phyloP scores from a whole-genome alignment of 2,329 filamentous ascomycete species.

The Magnaporthiopsis rhizophila region DNA sequence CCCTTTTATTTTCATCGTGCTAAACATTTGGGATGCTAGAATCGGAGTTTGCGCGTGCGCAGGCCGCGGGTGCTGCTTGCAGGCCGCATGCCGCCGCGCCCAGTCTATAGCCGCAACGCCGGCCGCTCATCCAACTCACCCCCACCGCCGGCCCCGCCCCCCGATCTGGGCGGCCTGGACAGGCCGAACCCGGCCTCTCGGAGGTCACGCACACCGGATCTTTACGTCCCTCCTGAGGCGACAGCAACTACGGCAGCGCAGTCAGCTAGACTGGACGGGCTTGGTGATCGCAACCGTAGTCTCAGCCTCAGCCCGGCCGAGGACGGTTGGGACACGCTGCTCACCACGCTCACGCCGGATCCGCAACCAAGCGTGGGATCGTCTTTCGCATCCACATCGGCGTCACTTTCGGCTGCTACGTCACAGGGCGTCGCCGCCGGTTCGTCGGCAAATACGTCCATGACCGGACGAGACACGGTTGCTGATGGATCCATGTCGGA shows the following conservation, averaged over 20 bases:
- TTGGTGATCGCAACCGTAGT: slow-evolving; percentile 79
- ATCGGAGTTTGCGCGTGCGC: too few relatives aligned
- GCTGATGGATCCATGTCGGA: slow-evolving; percentile 28
- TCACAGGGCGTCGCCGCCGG: slow-evolving; percentile 31
- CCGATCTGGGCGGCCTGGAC: not conserved
- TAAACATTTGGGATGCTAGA: not conserved
- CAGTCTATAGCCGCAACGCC: not conserved
- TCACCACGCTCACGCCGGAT: slow-evolving; percentile 74
- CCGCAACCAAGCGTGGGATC: slow-evolving; percentile 70
- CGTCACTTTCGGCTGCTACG: slow-evolving; percentile 36
- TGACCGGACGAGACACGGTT: slow-evolving; percentile 29
- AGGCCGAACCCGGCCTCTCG: not conserved
- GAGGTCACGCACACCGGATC: not conserved
- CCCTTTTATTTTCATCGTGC: not conserved
- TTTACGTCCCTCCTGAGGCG: not conserved
- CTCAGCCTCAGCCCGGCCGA: slow-evolving; percentile 68
- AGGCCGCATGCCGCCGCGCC: too few relatives aligned
- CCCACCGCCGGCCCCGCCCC: not conserved
- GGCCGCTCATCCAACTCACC: not conserved
- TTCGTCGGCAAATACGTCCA: slow-evolving; percentile 38
- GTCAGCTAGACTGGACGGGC: slow-evolving; percentile 49
- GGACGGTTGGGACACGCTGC: slow-evolving; percentile 69
- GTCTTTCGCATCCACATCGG: slow-evolving; percentile 67
- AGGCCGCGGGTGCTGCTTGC: not conserved
- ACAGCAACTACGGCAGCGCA: not conserved